Evolutionary conservation across 2,329 filamentous ascomycete species (phyloP).

Genomic region (Neonectria ditissima): DNA sequence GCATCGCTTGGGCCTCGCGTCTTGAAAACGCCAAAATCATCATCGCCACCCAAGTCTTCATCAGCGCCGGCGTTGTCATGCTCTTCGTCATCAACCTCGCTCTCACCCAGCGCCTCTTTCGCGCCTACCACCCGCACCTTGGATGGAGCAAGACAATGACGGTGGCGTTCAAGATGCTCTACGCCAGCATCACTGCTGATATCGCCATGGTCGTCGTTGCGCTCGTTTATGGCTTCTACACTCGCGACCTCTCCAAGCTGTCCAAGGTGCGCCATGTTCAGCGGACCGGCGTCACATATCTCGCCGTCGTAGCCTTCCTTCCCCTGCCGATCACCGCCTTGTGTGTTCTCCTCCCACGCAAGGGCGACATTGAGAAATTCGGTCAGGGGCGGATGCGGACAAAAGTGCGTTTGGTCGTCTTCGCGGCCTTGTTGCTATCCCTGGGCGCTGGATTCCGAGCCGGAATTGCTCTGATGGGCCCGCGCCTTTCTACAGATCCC

Average conservation of each 20-base stretch:
- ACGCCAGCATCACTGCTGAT: slow-evolving; percentile 67
- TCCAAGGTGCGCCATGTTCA: slow-evolving; percentile 70
- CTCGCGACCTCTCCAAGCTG: slow-evolving; percentile 62
- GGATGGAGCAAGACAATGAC: slow-evolving; percentile 73
- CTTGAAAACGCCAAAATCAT: slow-evolving; percentile 54
- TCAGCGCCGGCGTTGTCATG: slow-evolving; percentile 77
- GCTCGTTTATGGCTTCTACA: slow-evolving; percentile 74
- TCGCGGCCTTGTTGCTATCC: slow-evolving; percentile 68
- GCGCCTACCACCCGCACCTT: slow-evolving; percentile 75
- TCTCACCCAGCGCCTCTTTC: slow-evolving; percentile 78
- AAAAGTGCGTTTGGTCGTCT: slow-evolving; percentile 72
- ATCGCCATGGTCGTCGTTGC: slow-evolving; percentile 74
- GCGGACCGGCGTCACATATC: slow-evolving; percentile 72
- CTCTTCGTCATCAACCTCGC: slow-evolving; percentile 82
- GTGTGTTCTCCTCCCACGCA: slow-evolving; percentile 62
- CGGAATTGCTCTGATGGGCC: slow-evolving; percentile 65
- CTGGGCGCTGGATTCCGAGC: slow-evolving; percentile 77
- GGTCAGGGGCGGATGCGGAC: slow-evolving; percentile 73
- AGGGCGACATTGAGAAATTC: slow-evolving; percentile 56
- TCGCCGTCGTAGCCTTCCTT: slow-evolving; percentile 65
- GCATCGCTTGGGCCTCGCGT: slow-evolving; percentile 62
- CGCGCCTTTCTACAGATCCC: slow-evolving; percentile 59
- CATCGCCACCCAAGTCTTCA: slow-evolving; percentile 74
- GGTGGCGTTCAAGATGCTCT: slow-evolving; percentile 67
- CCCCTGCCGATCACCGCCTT: slow-evolving; percentile 67